Evolutionary conservation across 192 early-diverging fungal genomes (phyloP), one percentile per base, ranked within the genome.

Genomic region (Chytriomyces sp.): DNA sequence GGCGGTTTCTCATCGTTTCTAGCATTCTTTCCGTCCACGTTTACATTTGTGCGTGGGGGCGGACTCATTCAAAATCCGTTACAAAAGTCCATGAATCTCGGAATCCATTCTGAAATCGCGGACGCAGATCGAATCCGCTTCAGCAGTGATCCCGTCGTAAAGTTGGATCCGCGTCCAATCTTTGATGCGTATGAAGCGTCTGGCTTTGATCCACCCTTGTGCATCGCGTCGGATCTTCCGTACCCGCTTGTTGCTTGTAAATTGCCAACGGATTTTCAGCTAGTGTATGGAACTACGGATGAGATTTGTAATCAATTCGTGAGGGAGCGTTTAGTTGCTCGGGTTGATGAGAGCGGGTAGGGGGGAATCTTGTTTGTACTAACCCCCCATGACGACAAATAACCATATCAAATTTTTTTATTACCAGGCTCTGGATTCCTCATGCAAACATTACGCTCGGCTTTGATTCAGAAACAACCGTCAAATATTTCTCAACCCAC

Each of bases 381-480:
- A 11, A 10, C 28, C 62, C 10, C 18, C 26, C 62, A 28, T 63
- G 7, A n/a, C n/a, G n/a, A n/a, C n/a, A 24, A 11, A 3, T 20
- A 64, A 64, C 16, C 10, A 24, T 16, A n/a, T n/a, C n/a, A 0
- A 24, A n/a, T 1, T 64, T 16, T 23, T 47, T 68, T 5, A 9
- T 18, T 5, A 68, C 28, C 18, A 16, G n/a, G 16, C 35, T 46
- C 10, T 63, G 60, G 71, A 63, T 28, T 62, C 71, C 71, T 6
- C 60, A 73, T 53, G 48, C 46, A 13, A 60, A 73, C 61, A 8
- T 62, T 20, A 24, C 49, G 26, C 60, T 73, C 13, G 71, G 71
- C 13, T 63, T 73, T 16, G 71, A 73, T 28, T 62, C 71, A 11
- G 71, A 73, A 73, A 73, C 71, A 9, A 73, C 71, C 6, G 20